Percentiles rank a stretch among this genome's conserved stretches.
phyloP scores from a whole-genome alignment of 768 basidiomycete genomes.

The Termitomyces sp. region DNA sequence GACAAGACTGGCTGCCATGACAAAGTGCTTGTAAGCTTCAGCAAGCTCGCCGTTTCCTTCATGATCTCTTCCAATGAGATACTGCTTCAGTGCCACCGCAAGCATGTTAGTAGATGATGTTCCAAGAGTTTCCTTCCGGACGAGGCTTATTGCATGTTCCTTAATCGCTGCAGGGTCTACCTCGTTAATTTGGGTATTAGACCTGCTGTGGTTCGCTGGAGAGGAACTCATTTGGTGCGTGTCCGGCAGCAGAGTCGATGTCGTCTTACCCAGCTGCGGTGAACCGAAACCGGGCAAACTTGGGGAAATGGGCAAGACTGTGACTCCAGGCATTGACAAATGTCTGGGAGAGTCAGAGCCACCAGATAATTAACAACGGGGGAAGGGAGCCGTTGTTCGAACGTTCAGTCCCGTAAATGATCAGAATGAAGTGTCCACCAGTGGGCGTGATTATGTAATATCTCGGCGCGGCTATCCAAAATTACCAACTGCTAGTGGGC shows the following conservation, averaged over 20 bases:
- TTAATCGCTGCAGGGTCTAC: constrained; percentile 43
- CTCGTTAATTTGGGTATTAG: constrained; percentile 25
- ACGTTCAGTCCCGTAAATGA: background rate
- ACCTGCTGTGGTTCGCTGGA: constrained; percentile 24
- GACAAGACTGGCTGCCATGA: constrained; percentile 58
- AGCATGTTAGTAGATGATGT: constrained; percentile 60
- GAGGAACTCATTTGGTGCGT: constrained; percentile 18
- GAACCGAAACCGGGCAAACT: constrained; percentile 25
- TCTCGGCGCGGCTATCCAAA: background rate
- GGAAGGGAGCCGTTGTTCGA: constrained; percentile 5
- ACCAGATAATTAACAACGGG: constrained; percentile 11
- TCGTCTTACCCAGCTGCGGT: constrained; percentile 28
- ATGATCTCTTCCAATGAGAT: constrained; percentile 44
- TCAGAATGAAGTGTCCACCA: background rate
- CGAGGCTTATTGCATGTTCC: constrained; percentile 35
- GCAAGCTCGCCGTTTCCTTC: constrained; percentile 61
- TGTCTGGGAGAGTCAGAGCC: constrained; percentile 7
- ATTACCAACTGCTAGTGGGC: background rate
- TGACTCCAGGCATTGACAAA: constrained; percentile 27
- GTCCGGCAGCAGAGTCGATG: constrained; percentile 16
- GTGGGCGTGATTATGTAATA: constrained; percentile 14
- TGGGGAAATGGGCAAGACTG: constrained; percentile 24
- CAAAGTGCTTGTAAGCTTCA: constrained; percentile 56
- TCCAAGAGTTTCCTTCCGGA: constrained; percentile 33
- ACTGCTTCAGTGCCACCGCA: constrained; percentile 57